These are phyloP conservation scores for Malania oleifera DNA, from an alignment of 164 flowering plant genomes.

Conservation along the genomic window DNA sequence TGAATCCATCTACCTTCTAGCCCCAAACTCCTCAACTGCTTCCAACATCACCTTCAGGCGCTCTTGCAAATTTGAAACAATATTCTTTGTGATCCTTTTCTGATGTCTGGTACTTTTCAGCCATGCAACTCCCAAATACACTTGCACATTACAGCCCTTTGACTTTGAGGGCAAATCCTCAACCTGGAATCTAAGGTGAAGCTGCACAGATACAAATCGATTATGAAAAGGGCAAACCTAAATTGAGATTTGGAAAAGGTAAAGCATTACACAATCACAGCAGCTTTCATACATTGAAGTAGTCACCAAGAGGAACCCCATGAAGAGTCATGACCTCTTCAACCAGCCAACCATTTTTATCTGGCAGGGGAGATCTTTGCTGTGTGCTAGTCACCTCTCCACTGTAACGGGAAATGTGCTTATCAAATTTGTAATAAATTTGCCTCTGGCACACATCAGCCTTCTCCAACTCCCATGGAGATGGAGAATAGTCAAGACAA, in stretches of 20 bases:
- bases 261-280: no score
- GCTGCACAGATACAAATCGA: constrained; percentile 41
- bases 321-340: constrained; percentile 91
- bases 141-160: constrained; percentile 49
- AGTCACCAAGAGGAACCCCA: constrained; percentile 84
- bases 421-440: constrained; percentile 62
- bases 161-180: constrained; percentile 63
- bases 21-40: constrained; percentile 50
- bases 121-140: constrained; percentile 78
- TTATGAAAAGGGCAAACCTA: neutral
- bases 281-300: constrained; percentile 73
- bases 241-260: neutral
- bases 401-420: constrained; percentile 61
- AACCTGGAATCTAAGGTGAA: constrained; percentile 71
- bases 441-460: constrained; percentile 72
- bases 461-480: constrained; percentile 84
- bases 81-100: constrained; percentile 73
- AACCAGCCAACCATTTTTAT: constrained; percentile 66
- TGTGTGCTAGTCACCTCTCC: constrained; percentile 89
- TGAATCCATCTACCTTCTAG: constrained; percentile 17
- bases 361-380: constrained; percentile 60
- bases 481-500: constrained; percentile 61
- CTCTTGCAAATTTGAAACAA: constrained; percentile 51
- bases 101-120: constrained; percentile 72
- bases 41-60: constrained; percentile 58